A percentile compares a stretch with the other conserved stretches of the same genome.
These are phyloP conservation scores for Cercospora citrullina DNA, from an alignment of 2,329 filamentous ascomycete genomes.

Conservation along the genomic window DNA sequence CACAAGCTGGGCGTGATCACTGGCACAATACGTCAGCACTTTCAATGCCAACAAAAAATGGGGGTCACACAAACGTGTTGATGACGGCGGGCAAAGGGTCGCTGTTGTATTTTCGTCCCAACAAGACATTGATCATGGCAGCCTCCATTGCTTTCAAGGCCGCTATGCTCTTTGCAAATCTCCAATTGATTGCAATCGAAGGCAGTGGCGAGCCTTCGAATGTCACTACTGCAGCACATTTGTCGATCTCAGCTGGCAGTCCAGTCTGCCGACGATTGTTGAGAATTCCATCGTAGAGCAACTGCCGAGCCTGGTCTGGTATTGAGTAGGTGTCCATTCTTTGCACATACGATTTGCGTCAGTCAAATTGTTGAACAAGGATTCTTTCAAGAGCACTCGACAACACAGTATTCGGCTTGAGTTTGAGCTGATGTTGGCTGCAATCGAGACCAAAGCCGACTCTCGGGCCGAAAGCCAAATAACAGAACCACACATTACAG, in stretches of 20 bases:
- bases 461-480: background rate
- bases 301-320: background rate
- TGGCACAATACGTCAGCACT: background rate
- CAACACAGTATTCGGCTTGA: background rate
- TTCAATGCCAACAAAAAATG: background rate
- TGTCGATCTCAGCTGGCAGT: constrained; percentile 38
- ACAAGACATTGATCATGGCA: constrained; percentile 23
- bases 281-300: background rate
- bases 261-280: constrained; percentile 38
- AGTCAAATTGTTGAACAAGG: background rate
- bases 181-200: constrained; percentile 57
- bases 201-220: background rate
- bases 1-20: background rate
- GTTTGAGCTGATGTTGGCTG: background rate
- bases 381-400: background rate
- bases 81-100: background rate
- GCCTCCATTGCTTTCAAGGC: constrained; percentile 41
- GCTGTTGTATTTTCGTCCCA: constrained; percentile 21
- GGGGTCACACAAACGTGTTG: background rate
- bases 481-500: background rate
- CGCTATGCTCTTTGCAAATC: constrained; percentile 52
- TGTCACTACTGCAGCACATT: background rate
- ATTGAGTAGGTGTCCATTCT: background rate
- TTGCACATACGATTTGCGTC: background rate
- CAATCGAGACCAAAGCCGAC: background rate